Percentiles rank a stretch among this genome's conserved stretches.
These are phyloP conservation scores for Psilocybe cyanescens DNA, from an alignment of 768 basidiomycete genomes.

Conservation along the genomic window DNA sequence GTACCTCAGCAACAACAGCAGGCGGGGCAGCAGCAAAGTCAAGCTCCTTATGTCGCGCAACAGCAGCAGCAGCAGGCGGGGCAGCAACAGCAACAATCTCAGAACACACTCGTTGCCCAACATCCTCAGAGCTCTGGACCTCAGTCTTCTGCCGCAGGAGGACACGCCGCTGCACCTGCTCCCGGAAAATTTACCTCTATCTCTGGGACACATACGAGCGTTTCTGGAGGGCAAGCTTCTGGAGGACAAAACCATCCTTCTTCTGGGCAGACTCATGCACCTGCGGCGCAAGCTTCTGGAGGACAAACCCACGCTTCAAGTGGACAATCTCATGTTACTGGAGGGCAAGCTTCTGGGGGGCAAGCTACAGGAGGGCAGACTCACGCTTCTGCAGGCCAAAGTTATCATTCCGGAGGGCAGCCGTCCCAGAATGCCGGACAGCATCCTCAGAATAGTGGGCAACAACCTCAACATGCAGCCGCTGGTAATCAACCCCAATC, in stretches of 20 bases:
- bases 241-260: not conserved
- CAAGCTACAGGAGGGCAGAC: not conserved
- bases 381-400: not conserved
- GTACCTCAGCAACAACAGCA: slow-evolving; percentile 6
- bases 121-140: not conserved
- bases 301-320: too few relatives aligned
- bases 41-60: not conserved
- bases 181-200: not conserved
- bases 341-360: too few relatives aligned
- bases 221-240: not conserved
- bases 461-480: not conserved
- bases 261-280: too few relatives aligned
- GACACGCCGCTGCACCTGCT: not conserved
- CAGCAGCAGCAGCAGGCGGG: slow-evolving; percentile 14
- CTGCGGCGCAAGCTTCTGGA: too few relatives aligned
- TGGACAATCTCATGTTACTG: too few relatives aligned
- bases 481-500: not conserved
- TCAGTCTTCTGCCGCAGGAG: not conserved
- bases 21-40: slow-evolving; percentile 15
- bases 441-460: not conserved
- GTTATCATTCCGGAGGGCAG: not conserved
- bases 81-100: slow-evolving; percentile 20
- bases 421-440: not conserved
- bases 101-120: not conserved
- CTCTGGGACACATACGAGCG: not conserved